phyloP scores from a whole-genome alignment of 106 monocot genomes.

The Dendrobium chrysotoxum region DNA sequence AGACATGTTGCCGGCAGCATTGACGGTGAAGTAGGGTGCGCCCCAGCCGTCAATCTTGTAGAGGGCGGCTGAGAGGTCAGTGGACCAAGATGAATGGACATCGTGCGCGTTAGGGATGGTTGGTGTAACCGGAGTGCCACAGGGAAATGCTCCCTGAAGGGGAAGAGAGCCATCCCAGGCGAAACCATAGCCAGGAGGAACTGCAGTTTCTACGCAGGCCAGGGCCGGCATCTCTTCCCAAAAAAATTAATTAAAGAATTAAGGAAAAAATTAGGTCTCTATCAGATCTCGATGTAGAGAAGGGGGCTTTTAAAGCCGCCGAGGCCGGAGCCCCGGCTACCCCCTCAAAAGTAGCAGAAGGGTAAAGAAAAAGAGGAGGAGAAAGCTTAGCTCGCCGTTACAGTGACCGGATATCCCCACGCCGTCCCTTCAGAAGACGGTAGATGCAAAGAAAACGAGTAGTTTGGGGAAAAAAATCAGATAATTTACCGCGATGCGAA shows the following conservation, averaged over 20 bases:
- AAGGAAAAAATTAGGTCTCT: slow-evolving; percentile 6
- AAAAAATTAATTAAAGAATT: slow-evolving; percentile 10
- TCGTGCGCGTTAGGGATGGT: background rate
- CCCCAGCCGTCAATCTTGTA: slow-evolving; percentile 95
- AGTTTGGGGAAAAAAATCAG: background rate
- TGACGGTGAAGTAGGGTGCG: slow-evolving; percentile 83
- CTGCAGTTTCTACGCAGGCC: slow-evolving; percentile 60
- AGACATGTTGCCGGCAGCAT: slow-evolving; percentile 66
- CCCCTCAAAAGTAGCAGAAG: slow-evolving; percentile 86
- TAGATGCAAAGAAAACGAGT: background rate
- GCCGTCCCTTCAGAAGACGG: slow-evolving; percentile 63
- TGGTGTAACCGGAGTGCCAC: slow-evolving; percentile 38
- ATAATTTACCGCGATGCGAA: background rate
- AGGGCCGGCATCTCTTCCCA: slow-evolving; percentile 78
- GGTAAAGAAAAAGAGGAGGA: slow-evolving; percentile 15
- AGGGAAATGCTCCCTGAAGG: slow-evolving; percentile 58
- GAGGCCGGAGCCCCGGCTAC: slow-evolving; percentile 99
- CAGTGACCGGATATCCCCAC: slow-evolving; percentile 45
- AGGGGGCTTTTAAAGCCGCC: slow-evolving; percentile 99
- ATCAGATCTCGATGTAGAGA: slow-evolving; percentile 16
- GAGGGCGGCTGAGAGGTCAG: slow-evolving; percentile 66
- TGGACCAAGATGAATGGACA: slow-evolving; percentile 35
- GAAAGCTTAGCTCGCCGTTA: slow-evolving; percentile 24
- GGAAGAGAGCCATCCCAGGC: slow-evolving; percentile 63
- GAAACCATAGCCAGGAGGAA: slow-evolving; percentile 40